Evolutionary conservation across 176 grass and related monocot genomes (phyloP), one percentile per base, ranked within the genome.

Genomic region (Zoysia pacifica): DNA sequence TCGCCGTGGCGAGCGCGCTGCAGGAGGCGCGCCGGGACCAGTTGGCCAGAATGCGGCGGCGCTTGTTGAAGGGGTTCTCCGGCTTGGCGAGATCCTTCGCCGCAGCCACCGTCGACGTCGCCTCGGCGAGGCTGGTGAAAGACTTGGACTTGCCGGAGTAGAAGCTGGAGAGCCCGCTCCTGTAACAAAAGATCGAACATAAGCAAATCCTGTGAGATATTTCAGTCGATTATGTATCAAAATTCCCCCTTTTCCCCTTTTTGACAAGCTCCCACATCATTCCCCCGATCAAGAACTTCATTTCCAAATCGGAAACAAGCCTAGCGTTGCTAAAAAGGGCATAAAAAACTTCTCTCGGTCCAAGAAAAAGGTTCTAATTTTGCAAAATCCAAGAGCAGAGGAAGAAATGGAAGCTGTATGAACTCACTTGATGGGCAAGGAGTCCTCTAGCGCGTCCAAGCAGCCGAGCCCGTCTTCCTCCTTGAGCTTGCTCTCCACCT

Each of bases 11-110:
- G 0, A 96, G 93, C 0, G 90, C 88, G 70, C 84, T 83, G 90
- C 87, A 96, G 19, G 94, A 93, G 59, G 91, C 88, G 35, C 93
- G 76, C 56, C 82, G 48, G 11, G 90, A 90, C 81, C 84, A 92
- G 35, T 84, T 82, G 59, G 84, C 80, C 49, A 89, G 81, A 37
- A 93, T 52, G 74, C 94, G 88, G 49, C 91, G 83, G n/a, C 91
- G 77, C 84, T 97, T 97, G 91, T 97, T 97, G 84, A 89, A 91
- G 0, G 94, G 91, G 71, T 93, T 97, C 78, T 97, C 94, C 28
- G 86, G 91, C 81, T 97, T 97, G 35, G 87, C 75, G 2, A 97
- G 86, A 64, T 89, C 94, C 61, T 82, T 89, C 42, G 79, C 87
- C 8, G 70, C 75, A 2, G 70, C 78, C 1, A 64, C 50, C 51